Conservation (phyloP, 2,329 filamentous ascomycete genomes). For the Aureobasidium sp. region DNA sequence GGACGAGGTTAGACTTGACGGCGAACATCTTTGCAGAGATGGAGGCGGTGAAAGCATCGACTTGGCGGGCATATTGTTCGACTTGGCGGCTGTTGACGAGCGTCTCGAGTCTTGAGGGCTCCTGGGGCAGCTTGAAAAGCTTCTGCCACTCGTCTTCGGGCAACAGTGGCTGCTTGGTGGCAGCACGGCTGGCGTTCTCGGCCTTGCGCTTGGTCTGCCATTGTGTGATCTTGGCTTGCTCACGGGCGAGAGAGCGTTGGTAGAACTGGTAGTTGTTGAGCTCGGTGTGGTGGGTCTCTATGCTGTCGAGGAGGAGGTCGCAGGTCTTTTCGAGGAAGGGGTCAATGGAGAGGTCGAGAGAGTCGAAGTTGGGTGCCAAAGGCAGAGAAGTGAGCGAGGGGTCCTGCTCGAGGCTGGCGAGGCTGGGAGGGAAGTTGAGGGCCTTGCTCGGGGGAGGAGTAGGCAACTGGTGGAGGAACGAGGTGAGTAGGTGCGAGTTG, state of each 20-base stretch:
- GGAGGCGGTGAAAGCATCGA: slow-evolving; percentile 89
- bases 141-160: slow-evolving; percentile 98
- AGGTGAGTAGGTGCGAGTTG: slow-evolving; percentile 95
- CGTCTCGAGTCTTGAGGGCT: slow-evolving; percentile 86
- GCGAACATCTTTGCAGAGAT: slow-evolving; percentile 98
- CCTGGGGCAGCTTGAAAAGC: slow-evolving; percentile 93
- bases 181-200: slow-evolving; percentile 78
- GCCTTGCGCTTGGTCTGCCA: slow-evolving; percentile 97
- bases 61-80: slow-evolving; percentile 94
- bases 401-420: slow-evolving; percentile 68
- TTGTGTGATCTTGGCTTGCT: slow-evolving; percentile 91
- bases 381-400: slow-evolving; percentile 52
- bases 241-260: slow-evolving; percentile 84
- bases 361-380: slow-evolving; percentile 81
- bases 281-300: slow-evolving; percentile 96
- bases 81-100: slow-evolving; percentile 94
- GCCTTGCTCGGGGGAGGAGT: slow-evolving; percentile 52
- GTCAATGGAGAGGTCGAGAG: slow-evolving; percentile 87
- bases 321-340: slow-evolving; percentile 98
- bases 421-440: slow-evolving; percentile 68
- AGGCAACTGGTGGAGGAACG: slow-evolving; percentile 89
- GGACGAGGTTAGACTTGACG: slow-evolving; percentile 64
- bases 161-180: slow-evolving; percentile 80
- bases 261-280: slow-evolving; percentile 99
- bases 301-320: slow-evolving; percentile 90